Evolutionary conservation across 2,329 filamentous ascomycete species (phyloP).

Genomic region (Phialocephala sp.): DNA sequence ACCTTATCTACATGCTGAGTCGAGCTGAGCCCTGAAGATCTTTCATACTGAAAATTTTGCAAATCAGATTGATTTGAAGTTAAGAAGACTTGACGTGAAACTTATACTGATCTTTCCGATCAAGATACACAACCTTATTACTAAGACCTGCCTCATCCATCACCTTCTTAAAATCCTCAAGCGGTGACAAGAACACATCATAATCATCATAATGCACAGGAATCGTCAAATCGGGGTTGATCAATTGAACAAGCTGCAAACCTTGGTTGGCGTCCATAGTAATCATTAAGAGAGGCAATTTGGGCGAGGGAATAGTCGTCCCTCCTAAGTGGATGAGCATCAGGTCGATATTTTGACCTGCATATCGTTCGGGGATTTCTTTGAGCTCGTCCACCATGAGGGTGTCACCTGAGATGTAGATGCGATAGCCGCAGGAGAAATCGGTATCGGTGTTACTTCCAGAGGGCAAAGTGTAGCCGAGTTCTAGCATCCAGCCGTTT

Average conservation of each 20-base stretch:
- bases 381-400: constrained; percentile 66
- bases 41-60: not conserved
- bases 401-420: constrained; percentile 72
- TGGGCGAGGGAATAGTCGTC: constrained; percentile 66
- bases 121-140: constrained; percentile 64
- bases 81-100: not conserved
- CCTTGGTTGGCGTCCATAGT: constrained; percentile 72
- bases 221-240: constrained; percentile 66
- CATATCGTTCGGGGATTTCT: constrained; percentile 62
- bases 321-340: constrained; percentile 72
- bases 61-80: not conserved
- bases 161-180: constrained; percentile 63
- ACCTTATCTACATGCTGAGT: not conserved
- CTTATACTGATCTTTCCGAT: constrained; percentile 53
- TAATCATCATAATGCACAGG: constrained; percentile 72
- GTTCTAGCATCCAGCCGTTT: constrained; percentile 70
- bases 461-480: constrained; percentile 52
- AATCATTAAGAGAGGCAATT: constrained; percentile 66
- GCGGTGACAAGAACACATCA: constrained; percentile 62
- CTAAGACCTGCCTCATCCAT: constrained; percentile 57
- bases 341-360: constrained; percentile 61
- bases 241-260: constrained; percentile 61
- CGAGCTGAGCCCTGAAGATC: not conserved
- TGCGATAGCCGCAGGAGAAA: constrained; percentile 57
- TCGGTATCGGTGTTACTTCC: constrained; percentile 19